Evolutionary conservation across 2,329 filamentous ascomycete genomes (phyloP).

Genomic region (Aspergillaceae sp.): DNA sequence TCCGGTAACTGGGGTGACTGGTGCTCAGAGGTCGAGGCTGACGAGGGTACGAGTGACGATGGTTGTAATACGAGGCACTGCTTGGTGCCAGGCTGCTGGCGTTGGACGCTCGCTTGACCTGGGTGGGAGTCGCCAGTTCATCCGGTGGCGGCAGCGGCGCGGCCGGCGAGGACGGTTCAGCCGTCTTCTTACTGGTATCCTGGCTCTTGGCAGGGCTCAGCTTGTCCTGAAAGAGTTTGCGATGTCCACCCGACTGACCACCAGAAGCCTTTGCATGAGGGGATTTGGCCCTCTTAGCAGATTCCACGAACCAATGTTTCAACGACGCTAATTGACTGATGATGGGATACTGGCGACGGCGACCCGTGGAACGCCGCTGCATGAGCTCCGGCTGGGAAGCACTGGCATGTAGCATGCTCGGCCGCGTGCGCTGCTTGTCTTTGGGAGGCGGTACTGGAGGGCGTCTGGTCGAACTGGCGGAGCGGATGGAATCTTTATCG

Average conservation of each 20-base stretch:
- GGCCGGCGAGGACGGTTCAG: constrained; percentile 15
- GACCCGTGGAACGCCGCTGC: constrained; percentile 44
- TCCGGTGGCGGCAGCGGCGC: constrained; percentile 12
- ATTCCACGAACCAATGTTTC: constrained; percentile 66
- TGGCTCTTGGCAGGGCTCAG: constrained; percentile 32
- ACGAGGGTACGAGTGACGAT: constrained; percentile 34
- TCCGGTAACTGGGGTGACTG: constrained; percentile 42
- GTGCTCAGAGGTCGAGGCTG: constrained; percentile 29
- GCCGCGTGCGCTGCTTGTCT: constrained; percentile 67
- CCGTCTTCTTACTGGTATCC: constrained; percentile 23
- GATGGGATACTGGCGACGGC: constrained; percentile 54
- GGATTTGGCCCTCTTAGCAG: constrained; percentile 54
- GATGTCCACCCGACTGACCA: constrained; percentile 18
- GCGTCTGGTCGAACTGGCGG: constrained; percentile 66
- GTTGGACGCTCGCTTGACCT: constrained; percentile 33
- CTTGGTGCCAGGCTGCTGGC: constrained; percentile 36
- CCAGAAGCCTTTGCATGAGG: constrained; percentile 35
- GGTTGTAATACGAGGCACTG: constrained; percentile 34
- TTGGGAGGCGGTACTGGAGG: constrained; percentile 79
- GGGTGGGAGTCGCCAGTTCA: constrained; percentile 28
- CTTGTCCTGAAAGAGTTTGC: constrained; percentile 33
- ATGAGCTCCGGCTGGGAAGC: constrained; percentile 58
- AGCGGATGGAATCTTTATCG: constrained; percentile 64
- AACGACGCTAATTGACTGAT: constrained; percentile 59
- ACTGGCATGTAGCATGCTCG: constrained; percentile 80